Evolutionary conservation across 2,329 filamentous ascomycete species (phyloP), one percentile per base, ranked within the genome.

Genomic region (Arthrobotrys sphaeroides): DNA sequence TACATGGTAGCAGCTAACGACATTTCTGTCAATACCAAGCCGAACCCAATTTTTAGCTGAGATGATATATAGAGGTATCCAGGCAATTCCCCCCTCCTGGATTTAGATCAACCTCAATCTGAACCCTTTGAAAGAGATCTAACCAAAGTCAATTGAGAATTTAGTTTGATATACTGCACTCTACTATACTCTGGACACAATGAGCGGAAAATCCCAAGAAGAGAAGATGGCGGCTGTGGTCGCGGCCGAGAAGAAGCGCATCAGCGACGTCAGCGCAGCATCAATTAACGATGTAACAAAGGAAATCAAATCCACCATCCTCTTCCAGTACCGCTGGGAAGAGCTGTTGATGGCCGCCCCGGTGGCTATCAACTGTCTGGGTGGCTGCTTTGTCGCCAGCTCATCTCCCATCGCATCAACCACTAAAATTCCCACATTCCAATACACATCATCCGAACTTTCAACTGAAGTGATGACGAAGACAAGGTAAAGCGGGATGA

Each of bases 261-360:
- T 47, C 12, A 26, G 5, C 1, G 10, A 47, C 43, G 12, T 47
- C 9, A 26, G 43, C 43, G 43, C 43, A 0, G 85, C 86, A 28
- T 85, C 85, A 0, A 40, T 59, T n/a, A 59, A 38, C 10, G 5
- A 40, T 26, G 38, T 42, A 2, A 59, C 57, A 3, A 43, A 24
- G 10, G 57, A 62, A 5, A 47, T 72, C n/a, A 72, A 55, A 45
- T 28, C 49, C 2, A 49, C 55, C 18, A 20, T 72, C 7, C 33
- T 72, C 2, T 57, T 33, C n/a, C 28, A 64, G 33, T 72, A 64
- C n/a, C 38, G 57, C 26, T 72, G 67, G 67, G 57, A 55, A 31
- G 67, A 72, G 3, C 9, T 72, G 5, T 49, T 72, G 18, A 51
- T 57, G 16, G 33, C 67, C 0, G 57, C 57, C 6, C 67, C 67